Base-by-base conservation (phyloP, 345 rosid species). In the Combretum micranthum region DNA sequence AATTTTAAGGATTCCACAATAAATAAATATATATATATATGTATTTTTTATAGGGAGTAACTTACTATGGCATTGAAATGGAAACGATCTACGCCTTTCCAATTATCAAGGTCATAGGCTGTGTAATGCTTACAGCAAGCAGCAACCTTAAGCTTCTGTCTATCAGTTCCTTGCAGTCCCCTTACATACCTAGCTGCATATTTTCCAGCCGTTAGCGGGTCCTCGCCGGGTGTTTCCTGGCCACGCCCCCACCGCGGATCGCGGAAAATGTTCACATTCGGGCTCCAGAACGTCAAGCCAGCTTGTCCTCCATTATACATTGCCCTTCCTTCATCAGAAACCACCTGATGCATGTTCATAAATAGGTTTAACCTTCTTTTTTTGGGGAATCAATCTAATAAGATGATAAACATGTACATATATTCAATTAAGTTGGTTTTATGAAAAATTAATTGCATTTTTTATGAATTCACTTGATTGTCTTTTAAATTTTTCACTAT, bases 101-200 rank as follows among this genome's bases (percentile, higher is more conserved):
- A 93, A 19, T 93, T 85, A 69, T 93, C 99, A 56, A 93, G 86
- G 68, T 93, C 99, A 50, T 93, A 93, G 22, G 97, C 99, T 1
- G 97, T 87, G 83, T 78, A 93, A 62, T 93, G 99, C 68, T 93
- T 93, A 68, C 99, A 93, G 56, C 99, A 83, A 14, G 99, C 97
- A 13, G 99, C 99, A 5, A 93, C 97, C 75, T 93, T 93, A 11
- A 93, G 73, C 51, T 83, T 69, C 59, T 73, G 75, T 4, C 90
- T 83, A 11, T 51, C 65, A 21, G 25, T 60, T 0, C 91, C 90
- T 32, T 88, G 98, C 22, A 92, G 83, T 26, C 97, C 98, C 13
- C 75, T 69, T 44, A 92, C 91, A 7, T 88, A 92, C 50, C 83
- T 77, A 7, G 83, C 87, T 0, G 87, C 98, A 18, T 92, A 88